Base-by-base conservation (phyloP, 2,329 filamentous ascomycete species). In the Fusarium nanum region DNA sequence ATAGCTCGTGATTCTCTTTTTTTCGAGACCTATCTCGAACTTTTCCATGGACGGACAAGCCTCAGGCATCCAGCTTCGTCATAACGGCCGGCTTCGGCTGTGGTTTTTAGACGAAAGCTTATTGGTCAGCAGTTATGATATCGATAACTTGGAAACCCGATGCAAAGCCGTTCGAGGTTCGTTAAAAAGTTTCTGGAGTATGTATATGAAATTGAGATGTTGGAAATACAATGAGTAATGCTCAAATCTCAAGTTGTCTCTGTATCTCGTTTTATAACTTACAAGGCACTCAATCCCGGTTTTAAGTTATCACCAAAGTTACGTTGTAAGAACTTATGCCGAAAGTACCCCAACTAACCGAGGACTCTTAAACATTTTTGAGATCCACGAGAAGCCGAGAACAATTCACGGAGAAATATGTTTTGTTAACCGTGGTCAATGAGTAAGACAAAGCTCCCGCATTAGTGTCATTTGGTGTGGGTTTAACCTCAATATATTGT, bases 21-120 rank as follows among this genome's bases (percentile, higher is more conserved):
- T 63, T 75, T 72, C 72, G 63, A 75, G 73, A 73, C 54, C 75
- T 76, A 74, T 78, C 72, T 72, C 62, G 63, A 68, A 70, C 57
- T 73, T 75, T 75, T 75, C 73, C 72, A 73, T 73, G 68, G 60
- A 22, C 10, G 18, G 23, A 46, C 55, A 53, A 47, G 72, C 73
- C 73, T 76, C 65, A 76, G 73, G 72, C 76, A 75, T 59, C 71
- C 70, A 75, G 68, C 68, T 64, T 73, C 73, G 75, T 77, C 75
- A 77, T 77, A 72, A 73, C 42, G 41, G 65, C 77, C 72, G 72
- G 67, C 64, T 67, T 67, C 71, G 71, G 71, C 50, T 61, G 41
- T 45, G 50, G 23, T 64, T 68, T 70, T 67, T 71, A 42, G 25
- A 49, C 18, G 46, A 22, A 59, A 41, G 56, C 49, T 50, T 42